Base-by-base conservation (phyloP, 805 yeast species). In the Wickerhamomyces mucosus region DNA sequence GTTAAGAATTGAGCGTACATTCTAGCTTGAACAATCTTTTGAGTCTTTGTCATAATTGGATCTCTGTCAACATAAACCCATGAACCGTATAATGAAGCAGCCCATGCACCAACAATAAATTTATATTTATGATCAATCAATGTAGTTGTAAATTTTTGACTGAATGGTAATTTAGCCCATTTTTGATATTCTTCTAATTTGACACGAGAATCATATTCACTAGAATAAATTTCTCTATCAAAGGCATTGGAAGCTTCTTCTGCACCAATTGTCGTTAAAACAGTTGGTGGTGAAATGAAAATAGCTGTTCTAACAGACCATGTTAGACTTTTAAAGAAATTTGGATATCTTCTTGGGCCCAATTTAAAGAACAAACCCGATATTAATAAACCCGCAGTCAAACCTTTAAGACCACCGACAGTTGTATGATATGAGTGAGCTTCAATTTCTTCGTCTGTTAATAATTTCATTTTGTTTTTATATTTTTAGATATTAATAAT, bases 1-100 rank as follows among this genome's bases (percentile, higher is more conserved):
- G 94, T 80, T 33, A 81, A 58, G 41, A 79, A 82, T 56, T 84
- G 94, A 9, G 94, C 94, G 51, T 83, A 83, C 81, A 83, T 83
- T 70, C 94, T 76, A 20, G 94, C 94, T 52, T 79, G 88, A 21
- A 80, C 92, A 29, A 81, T 72, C 55, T 81, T 84, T 59, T 84
- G 94, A 5, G 92, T 59, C 41, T 65, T 69, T 33, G 83, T 71
- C 78, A 84, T 69, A 51, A 75, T 61, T 41, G 75, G 77, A 53
- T 84, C 95, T 44, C 68, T 71, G 59, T 81, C 76, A 32, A 81
- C 84, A 27, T 61, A 47, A 28, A 58, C 70, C 84, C 89, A 84
- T 5, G 94, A 78, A 1, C 86, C 94, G 43, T 67, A 81, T 62
- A 82, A 57, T 4, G 89, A 77, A 15, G 74, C 80, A 5, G 83